Evolutionary conservation across 2,329 filamentous ascomycete genomes (phyloP).

Genomic region (Trichoderma semiorbis): DNA sequence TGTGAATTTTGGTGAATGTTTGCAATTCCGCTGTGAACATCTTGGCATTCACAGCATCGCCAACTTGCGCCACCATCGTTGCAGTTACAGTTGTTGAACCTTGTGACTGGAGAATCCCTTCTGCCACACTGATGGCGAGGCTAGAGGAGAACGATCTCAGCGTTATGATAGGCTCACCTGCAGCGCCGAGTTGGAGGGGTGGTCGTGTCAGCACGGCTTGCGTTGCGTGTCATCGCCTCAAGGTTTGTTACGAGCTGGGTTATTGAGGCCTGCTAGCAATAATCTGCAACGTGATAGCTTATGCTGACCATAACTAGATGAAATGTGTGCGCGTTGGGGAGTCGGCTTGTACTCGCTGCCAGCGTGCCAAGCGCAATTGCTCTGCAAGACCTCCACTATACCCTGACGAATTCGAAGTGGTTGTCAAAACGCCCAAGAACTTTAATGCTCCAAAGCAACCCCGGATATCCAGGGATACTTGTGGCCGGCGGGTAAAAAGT

Average conservation of each 20-base stretch:
- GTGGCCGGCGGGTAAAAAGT: not conserved
- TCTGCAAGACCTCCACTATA: not conserved
- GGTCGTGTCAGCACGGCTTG: not conserved
- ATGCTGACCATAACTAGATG: not conserved
- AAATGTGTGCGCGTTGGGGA: not conserved
- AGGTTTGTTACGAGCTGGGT: not conserved
- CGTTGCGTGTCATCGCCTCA: not conserved
- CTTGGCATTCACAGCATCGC: not conserved
- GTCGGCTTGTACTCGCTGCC: not conserved
- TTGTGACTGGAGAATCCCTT: not conserved
- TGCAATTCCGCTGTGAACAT: not conserved
- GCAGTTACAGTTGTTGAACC: not conserved
- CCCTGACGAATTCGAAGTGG: not conserved
- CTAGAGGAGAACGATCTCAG: not conserved
- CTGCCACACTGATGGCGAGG: not conserved
- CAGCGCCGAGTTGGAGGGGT: not conserved
- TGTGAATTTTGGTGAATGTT: not conserved
- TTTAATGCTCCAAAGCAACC: not conserved
- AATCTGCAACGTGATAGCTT: not conserved
- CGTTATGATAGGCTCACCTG: not conserved
- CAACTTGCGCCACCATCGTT: not conserved
- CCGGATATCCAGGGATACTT: not conserved
- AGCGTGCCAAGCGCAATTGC: not conserved
- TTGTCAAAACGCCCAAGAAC: not conserved
- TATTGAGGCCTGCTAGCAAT: not conserved